A percentile compares a stretch with the other conserved stretches of the same genome.
Conservation (phyloP, 805 yeast species). For the Saccharomycopsis babjevae region DNA sequence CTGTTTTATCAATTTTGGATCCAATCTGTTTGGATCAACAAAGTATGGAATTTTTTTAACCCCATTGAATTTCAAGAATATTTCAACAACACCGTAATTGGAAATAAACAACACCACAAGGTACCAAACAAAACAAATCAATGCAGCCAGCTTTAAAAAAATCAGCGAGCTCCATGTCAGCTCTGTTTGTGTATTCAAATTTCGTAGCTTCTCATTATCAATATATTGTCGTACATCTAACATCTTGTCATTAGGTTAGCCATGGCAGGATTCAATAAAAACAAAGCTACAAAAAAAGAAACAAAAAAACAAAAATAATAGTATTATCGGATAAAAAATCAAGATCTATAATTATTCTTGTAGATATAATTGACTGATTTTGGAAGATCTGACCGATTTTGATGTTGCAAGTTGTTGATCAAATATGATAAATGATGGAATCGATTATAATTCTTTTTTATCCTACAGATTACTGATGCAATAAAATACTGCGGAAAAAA, state of each 20-base stretch:
- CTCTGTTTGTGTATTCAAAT: background rate
- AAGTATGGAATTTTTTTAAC: conserved; percentile 18
- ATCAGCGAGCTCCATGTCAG: background rate
- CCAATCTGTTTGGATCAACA: background rate
- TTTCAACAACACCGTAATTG: conserved; percentile 31
- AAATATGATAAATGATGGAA: no score
- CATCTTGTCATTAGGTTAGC: background rate
- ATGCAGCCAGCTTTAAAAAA: background rate
- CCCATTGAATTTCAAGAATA: conserved; percentile 25
- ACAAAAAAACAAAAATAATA: background rate
- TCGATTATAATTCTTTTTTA: no score
- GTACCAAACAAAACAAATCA: conserved; percentile 30
- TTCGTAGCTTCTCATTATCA: background rate
- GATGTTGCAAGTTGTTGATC: no score
- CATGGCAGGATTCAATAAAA: background rate
- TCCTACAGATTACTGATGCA: no score
- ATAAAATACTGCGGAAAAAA: no score
- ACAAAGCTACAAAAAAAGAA: background rate
- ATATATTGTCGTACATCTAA: background rate
- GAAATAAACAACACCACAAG: conserved; percentile 29
- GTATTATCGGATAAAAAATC: no score
- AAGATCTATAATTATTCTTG: no score
- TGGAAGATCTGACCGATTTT: no score
- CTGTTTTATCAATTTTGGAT: background rate
- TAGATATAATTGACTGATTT: no score